These are phyloP conservation scores for Eutrema yunnanense DNA, from an alignment of 345 rosid genomes.

Conservation along the genomic window DNA sequence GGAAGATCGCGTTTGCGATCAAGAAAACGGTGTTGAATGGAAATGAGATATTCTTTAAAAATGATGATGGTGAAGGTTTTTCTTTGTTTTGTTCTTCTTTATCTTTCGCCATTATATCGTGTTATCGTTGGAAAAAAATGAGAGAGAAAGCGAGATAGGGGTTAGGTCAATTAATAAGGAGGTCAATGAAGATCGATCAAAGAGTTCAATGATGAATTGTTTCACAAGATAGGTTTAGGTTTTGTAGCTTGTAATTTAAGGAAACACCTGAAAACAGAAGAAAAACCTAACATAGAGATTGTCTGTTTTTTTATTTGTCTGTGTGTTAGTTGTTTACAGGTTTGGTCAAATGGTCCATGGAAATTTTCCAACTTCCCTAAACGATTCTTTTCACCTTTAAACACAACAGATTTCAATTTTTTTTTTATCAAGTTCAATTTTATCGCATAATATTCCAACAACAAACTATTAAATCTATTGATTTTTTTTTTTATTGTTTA, in stretches of 20 bases:
- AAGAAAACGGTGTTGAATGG: constrained; percentile 28
- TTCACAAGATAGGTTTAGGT: constrained; percentile 8
- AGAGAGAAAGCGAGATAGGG: background rate
- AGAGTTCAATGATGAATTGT: background rate
- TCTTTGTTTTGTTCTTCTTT: constrained; percentile 12
- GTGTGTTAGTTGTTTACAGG: constrained; percentile 15
- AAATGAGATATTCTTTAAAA: background rate
- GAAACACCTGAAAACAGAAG: constrained; percentile 12
- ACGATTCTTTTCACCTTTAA: background rate
- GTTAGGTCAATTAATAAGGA: background rate
- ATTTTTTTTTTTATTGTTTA: too few relatives aligned
- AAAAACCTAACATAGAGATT: background rate
- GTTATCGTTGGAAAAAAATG: background rate
- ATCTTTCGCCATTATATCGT: constrained; percentile 5
- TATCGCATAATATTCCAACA: background rate
- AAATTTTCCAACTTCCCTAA: background rate
- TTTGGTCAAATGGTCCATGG: background rate
- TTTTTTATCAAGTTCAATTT: background rate
- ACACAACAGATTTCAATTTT: too few relatives aligned
- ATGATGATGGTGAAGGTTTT: background rate
- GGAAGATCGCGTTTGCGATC: constrained; percentile 20
- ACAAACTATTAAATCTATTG: background rate
- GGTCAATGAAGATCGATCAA: background rate
- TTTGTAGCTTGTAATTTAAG: constrained; percentile 16
- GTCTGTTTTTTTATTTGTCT: background rate